Base-by-base conservation (phyloP, 2,329 filamentous ascomycete genomes). In the Penicillium concentricum region DNA sequence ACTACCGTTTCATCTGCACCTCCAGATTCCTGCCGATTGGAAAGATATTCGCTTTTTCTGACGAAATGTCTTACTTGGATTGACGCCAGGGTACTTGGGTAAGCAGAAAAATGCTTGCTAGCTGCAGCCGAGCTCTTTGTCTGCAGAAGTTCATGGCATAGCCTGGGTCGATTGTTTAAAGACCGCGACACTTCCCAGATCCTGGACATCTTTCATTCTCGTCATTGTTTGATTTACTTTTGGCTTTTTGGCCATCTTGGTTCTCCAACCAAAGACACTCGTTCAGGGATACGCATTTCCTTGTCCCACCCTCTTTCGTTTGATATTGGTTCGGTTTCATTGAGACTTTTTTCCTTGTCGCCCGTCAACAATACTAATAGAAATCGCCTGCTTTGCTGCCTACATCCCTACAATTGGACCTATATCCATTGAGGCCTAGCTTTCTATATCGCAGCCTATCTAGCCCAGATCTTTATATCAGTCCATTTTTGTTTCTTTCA, bases 241-340 rank as follows among this genome's bases (percentile, higher is more conserved):
- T 60, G 64, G 63, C 59, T 61, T 53, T 63, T 56, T 50, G 20
- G 51, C 57, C 45, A 55, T 61, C 56, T 63, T 66, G 62, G 65
- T 67, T 69, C 70, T 44, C 48, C 51, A 52, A 39, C 51, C 48
- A 57, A 60, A 61, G 56, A 74, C 73, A 74, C 72, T 79, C 78
- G 76, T 76, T 80, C 76, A 72, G 73, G 51, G 52, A 41, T 48
- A 47, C 32, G 45, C 20, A 59, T 51, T 60, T 56, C 22, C 53
- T 54, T 62, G 32, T 61, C 43, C 51, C 46, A 18, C 44, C 42
- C 44, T 49, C 42, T 51, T 43, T 59, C 53, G 28, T 54, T 59
- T 22, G 38, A 45, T 51, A 22, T 43, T 35, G 41, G 24, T 15
- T 35, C 24, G 50, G n/a, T 41, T 41, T 51, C 18, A 49, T 48